phyloP scores from a whole-genome alignment of 345 rosid genomes.

The Camelina sativa region DNA sequence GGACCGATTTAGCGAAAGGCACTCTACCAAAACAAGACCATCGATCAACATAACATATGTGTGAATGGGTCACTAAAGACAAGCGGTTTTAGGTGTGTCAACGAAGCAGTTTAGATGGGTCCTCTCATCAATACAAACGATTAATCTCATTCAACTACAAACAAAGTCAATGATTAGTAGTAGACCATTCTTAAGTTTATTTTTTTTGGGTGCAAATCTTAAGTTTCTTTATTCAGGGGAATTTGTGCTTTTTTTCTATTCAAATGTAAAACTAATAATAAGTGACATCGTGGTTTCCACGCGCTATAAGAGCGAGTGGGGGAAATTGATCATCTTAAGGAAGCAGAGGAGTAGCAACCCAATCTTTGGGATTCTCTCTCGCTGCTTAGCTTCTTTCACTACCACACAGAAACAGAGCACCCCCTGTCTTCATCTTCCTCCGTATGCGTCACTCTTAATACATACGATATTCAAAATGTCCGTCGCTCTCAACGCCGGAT shows the following conservation, averaged over 20 bases:
- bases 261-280: too few relatives aligned
- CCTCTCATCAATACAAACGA: constrained; percentile 17
- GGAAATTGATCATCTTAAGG: background rate
- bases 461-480: constrained; percentile 22
- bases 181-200: too few relatives aligned
- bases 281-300: background rate
- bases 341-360: constrained; percentile 12
- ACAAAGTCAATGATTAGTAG: background rate
- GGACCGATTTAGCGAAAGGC: constrained; percentile 14
- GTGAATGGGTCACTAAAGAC: too few relatives aligned
- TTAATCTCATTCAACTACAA: constrained; percentile 1
- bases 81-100: background rate
- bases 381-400: constrained; percentile 27
- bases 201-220: too few relatives aligned
- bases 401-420: constrained; percentile 33
- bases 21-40: background rate
- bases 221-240: too few relatives aligned
- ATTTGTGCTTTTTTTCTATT: too few relatives aligned
- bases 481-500: constrained; percentile 45
- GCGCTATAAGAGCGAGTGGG: constrained; percentile 8
- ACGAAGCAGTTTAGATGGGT: constrained; percentile 4
- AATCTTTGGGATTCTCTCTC: constrained; percentile 15
- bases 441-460: constrained; percentile 35
- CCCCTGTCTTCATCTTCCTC: background rate
- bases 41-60: background rate